Evolutionary conservation across 2,329 filamentous ascomycete genomes (phyloP).

Genomic region (Spiromastix sp.): DNA sequence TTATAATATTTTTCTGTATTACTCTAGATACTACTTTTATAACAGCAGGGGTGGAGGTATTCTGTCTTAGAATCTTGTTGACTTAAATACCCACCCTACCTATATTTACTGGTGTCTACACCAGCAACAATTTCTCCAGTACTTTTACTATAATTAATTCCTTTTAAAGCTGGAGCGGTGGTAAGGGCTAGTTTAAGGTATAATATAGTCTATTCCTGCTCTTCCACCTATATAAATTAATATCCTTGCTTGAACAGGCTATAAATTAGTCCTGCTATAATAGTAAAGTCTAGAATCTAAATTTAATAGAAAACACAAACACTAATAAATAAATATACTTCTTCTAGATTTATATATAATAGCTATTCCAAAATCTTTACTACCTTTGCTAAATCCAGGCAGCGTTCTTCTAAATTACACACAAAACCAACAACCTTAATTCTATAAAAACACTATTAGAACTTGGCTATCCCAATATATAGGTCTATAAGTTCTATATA

Average conservation of each 20-base stretch:
- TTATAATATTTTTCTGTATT: not conserved
- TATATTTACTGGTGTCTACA: not conserved
- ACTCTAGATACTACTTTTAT: not conserved
- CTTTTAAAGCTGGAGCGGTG: not conserved
- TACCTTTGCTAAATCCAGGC: not conserved
- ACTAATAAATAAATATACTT: not conserved
- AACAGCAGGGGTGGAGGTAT: not conserved
- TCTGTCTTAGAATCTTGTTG: not conserved
- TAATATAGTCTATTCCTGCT: not conserved
- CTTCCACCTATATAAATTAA: not conserved
- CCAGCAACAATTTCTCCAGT: not conserved
- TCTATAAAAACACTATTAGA: no score
- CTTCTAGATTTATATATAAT: not conserved
- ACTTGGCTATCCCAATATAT: no score
- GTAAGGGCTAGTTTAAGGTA: not conserved
- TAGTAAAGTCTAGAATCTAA: not conserved
- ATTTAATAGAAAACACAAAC: not conserved
- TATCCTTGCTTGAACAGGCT: not conserved
- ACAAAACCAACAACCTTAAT: not conserved
- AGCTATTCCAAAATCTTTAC: not conserved
- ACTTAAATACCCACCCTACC: not conserved
- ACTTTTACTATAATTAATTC: not conserved
- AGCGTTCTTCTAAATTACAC: not conserved
- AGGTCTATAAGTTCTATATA: no score
- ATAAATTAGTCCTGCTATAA: not conserved